phyloP scores from a whole-genome alignment of 208 protist species.

The Tritrichomonas musculus region DNA sequence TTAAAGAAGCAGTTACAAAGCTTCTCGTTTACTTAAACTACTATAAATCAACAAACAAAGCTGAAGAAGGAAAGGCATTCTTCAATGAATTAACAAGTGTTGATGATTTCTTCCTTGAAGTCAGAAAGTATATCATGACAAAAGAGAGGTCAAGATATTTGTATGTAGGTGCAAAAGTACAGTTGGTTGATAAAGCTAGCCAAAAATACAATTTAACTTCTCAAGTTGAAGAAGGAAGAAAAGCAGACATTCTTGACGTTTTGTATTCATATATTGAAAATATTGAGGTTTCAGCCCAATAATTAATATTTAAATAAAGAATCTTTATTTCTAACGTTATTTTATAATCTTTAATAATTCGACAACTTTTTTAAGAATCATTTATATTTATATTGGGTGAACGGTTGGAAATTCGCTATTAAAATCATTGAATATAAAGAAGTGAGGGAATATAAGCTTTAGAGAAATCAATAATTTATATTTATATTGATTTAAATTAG shows the following conservation, averaged over 20 bases:
- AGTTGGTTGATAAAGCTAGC: neutral
- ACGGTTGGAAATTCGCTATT: neutral
- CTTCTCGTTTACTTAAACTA: neutral
- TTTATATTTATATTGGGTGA: neutral
- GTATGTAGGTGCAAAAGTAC: neutral
- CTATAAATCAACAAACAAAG: neutral
- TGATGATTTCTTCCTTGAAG: neutral
- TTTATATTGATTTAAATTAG: neutral
- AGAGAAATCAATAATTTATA: neutral
- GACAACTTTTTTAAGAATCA: neutral
- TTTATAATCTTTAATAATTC: neutral
- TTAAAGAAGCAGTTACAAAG: neutral
- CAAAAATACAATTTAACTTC: neutral
- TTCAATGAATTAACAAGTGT: neutral
- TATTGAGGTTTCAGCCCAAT: no score
- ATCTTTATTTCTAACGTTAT: neutral
- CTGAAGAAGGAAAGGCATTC: neutral
- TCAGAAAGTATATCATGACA: neutral
- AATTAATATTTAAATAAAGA: constrained; percentile 5
- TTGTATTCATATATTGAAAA: no score
- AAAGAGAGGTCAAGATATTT: neutral
- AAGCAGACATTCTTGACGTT: no score
- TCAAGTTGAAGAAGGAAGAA: no score
- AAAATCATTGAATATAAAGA: neutral
- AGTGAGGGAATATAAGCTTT: neutral